Percentiles rank a stretch among this genome's conserved stretches.
These are phyloP conservation scores for Alternaria hordeiaustralica DNA, from an alignment of 2,329 filamentous ascomycete genomes.

Conservation along the genomic window DNA sequence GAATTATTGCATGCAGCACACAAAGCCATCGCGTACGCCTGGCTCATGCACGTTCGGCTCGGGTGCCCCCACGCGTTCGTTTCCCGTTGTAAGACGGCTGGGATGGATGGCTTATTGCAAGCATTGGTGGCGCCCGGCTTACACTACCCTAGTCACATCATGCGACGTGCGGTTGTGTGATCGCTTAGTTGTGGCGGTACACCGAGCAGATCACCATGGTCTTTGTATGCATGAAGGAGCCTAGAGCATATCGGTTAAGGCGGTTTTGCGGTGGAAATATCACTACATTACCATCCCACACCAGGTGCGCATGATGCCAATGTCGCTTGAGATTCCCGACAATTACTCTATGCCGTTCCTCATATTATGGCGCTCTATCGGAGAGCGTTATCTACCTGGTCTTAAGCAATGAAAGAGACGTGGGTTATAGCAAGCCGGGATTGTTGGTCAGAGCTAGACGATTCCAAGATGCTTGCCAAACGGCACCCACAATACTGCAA, in stretches of 20 bases:
- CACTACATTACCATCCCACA: background rate
- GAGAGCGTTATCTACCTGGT: background rate
- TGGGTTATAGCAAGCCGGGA: background rate
- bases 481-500: conserved; percentile 1
- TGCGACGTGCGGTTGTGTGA: background rate
- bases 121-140: background rate
- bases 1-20: conserved; percentile 5
- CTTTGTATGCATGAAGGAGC: background rate
- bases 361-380: background rate
- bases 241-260: background rate
- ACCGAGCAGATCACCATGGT: background rate
- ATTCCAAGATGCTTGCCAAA: background rate
- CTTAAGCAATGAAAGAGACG: background rate
- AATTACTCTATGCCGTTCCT: background rate
- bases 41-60: conserved; percentile 2
- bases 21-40: background rate
- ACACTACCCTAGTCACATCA: background rate
- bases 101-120: background rate
- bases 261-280: background rate
- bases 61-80: conserved; percentile 15
- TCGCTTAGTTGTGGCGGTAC: background rate
- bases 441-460: background rate
- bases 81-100: background rate
- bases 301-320: background rate
- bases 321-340: background rate